A percentile compares a stretch with the other conserved stretches of the same genome.
Conservation (phyloP, 2,329 filamentous ascomycete species). For the Alternaria arbusti region DNA sequence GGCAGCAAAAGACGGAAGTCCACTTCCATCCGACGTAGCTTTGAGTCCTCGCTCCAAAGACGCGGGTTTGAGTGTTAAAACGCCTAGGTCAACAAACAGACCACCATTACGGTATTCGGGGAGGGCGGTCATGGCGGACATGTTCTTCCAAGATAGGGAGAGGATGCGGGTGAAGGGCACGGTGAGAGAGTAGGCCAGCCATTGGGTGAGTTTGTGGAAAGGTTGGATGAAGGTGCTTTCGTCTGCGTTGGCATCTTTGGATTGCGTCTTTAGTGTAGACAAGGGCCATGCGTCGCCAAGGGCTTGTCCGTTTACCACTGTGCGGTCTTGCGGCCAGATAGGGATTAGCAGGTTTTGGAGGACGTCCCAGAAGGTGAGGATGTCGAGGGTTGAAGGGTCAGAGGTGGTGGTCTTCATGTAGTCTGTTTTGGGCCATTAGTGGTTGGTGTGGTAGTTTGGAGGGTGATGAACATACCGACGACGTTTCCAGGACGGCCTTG, state of each 20-base stretch:
- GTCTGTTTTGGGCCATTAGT: not conserved
- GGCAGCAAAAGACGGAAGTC: conserved; percentile 72
- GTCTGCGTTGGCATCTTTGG: conserved; percentile 52
- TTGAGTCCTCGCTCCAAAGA: conserved; percentile 72
- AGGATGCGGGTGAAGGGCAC: conserved; percentile 77
- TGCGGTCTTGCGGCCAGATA: conserved; percentile 88
- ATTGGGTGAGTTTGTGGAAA: conserved; percentile 89
- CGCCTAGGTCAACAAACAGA: conserved; percentile 81
- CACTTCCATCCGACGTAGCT: conserved; percentile 62
- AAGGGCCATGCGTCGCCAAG: conserved; percentile 94
- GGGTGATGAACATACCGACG: conserved; percentile 61
- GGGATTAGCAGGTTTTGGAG: conserved; percentile 82
- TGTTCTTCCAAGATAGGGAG: conserved; percentile 77
- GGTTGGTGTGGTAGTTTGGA: too few relatives aligned
- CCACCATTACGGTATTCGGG: conserved; percentile 94
- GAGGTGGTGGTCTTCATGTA: conserved; percentile 24
- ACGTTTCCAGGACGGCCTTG: conserved; percentile 88
- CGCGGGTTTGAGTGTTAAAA: conserved; percentile 73
- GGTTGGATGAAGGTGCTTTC: conserved; percentile 71
- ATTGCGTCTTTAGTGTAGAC: conserved; percentile 72
- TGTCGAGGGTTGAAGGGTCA: conserved; percentile 58
- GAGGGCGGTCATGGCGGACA: conserved; percentile 82
- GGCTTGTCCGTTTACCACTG: conserved; percentile 79
- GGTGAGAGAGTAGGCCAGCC: conserved; percentile 93
- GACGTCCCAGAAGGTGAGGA: conserved; percentile 86